Conservation (phyloP, 2,329 filamentous ascomycete genomes). For the Aspergillus ruber region DNA sequence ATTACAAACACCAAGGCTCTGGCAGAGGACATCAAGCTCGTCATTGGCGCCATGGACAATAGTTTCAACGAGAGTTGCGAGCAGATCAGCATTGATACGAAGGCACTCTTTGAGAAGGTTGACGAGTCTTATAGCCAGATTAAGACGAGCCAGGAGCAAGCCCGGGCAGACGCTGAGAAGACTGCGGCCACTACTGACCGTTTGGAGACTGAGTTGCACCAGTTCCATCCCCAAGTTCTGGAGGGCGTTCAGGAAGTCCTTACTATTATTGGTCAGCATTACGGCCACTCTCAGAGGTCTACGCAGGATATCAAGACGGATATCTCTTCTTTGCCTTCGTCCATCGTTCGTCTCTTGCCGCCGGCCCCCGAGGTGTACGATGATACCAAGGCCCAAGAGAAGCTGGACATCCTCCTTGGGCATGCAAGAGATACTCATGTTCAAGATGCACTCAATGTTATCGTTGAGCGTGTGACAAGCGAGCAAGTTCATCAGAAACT, state of each 20-base stretch:
- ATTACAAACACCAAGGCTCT: conserved; percentile 69
- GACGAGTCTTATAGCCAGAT: conserved; percentile 69
- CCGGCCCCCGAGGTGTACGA: conserved; percentile 58
- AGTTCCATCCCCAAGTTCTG: conserved; percentile 83
- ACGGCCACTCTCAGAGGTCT: conserved; percentile 72
- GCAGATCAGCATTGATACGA: conserved; percentile 80
- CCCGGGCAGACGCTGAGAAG: conserved; percentile 72
- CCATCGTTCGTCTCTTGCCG: conserved; percentile 54
- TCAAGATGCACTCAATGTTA: conserved; percentile 51
- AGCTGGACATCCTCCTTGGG: conserved; percentile 45
- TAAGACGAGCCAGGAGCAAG: conserved; percentile 74
- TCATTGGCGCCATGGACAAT: conserved; percentile 77
- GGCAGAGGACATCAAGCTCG: conserved; percentile 77
- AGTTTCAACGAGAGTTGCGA: conserved; percentile 76
- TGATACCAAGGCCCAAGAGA: conserved; percentile 51
- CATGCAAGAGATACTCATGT: conserved; percentile 45
- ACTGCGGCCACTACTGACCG: conserved; percentile 66
- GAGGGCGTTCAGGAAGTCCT: conserved; percentile 82
- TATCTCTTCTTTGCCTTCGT: conserved; percentile 42
- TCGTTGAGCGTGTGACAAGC: conserved; percentile 46
- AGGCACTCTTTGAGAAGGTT: conserved; percentile 75
- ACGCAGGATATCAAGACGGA: conserved; percentile 55
- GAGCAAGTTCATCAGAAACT: conserved; percentile 54
- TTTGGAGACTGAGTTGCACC: conserved; percentile 69
- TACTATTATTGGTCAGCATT: conserved; percentile 74